A percentile compares a stretch with the other conserved stretches of the same genome.
Evolutionary conservation across 2,329 filamentous ascomycete species (phyloP).

Genomic region (Knufia fluminis): DNA sequence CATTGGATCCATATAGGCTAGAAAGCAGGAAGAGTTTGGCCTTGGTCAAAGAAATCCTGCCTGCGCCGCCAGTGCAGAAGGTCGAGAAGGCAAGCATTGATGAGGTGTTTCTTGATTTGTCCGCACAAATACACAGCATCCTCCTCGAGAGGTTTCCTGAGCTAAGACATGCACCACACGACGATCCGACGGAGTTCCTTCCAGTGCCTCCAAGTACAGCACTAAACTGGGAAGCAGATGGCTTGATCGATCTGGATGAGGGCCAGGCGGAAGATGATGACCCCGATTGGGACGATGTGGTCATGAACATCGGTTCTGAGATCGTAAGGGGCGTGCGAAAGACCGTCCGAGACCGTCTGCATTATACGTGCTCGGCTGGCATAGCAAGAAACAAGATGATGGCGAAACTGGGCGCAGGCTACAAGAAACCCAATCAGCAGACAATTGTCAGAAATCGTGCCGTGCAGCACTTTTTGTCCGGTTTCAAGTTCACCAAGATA

Average conservation of each 20-base stretch:
- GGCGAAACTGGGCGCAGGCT: slow-evolving; percentile 81
- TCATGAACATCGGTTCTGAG: slow-evolving; percentile 75
- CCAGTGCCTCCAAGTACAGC: slow-evolving; percentile 64
- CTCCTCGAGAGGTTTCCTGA: slow-evolving; percentile 70
- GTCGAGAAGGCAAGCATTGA: slow-evolving; percentile 94
- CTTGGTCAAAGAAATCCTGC: slow-evolving; percentile 64
- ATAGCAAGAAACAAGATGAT: slow-evolving; percentile 89
- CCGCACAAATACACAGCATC: slow-evolving; percentile 67
- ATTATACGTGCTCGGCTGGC: slow-evolving; percentile 87
- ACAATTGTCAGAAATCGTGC: slow-evolving; percentile 87
- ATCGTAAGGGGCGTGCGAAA: slow-evolving; percentile 70
- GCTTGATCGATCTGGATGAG: slow-evolving; percentile 67
- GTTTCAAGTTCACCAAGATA: slow-evolving; percentile 91
- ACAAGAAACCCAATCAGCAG: slow-evolving; percentile 90
- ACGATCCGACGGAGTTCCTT: slow-evolving; percentile 61
- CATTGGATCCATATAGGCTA: slow-evolving; percentile 79
- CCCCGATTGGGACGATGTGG: slow-evolving; percentile 94
- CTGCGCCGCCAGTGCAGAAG: slow-evolving; percentile 51
- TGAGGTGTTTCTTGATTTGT: slow-evolving; percentile 90
- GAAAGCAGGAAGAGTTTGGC: slow-evolving; percentile 76
- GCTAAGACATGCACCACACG: slow-evolving; percentile 58
- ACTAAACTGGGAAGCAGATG: slow-evolving; percentile 75
- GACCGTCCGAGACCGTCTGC: slow-evolving; percentile 58
- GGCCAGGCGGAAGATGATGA: slow-evolving; percentile 65
- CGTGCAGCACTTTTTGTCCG: slow-evolving; percentile 64